Percentiles rank a stretch among this genome's conserved stretches.
Conservation (phyloP, 768 basidiomycete genomes). For the Mrakia gelida region DNA sequence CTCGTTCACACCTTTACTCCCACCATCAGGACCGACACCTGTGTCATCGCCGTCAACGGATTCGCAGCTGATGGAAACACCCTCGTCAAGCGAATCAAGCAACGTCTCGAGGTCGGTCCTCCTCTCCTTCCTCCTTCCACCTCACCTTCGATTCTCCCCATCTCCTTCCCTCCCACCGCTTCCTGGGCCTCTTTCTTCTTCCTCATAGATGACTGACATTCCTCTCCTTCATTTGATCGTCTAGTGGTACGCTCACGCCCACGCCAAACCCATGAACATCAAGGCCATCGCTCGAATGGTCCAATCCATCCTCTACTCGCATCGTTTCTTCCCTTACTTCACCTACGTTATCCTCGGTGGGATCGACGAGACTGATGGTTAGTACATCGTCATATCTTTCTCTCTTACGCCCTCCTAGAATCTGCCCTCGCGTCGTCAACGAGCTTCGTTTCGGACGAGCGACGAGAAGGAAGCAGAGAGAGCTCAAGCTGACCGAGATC, state of each 20-base stretch:
- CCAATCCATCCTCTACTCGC: slow-evolving; percentile 94
- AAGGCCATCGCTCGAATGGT: slow-evolving; percentile 95
- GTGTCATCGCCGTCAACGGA: slow-evolving; percentile 90
- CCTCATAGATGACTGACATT: no score
- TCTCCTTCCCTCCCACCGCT: neutral
- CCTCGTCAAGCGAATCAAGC: slow-evolving; percentile 94
- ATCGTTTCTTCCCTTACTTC: slow-evolving; percentile 90
- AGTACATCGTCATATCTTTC: slow-evolving; percentile 41
- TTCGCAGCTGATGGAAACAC: slow-evolving; percentile 96
- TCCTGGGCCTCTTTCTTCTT: no score
- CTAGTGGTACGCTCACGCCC: slow-evolving; percentile 96
- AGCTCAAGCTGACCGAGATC: neutral
- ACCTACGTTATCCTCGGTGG: slow-evolving; percentile 95
- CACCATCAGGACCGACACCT: slow-evolving; percentile 70
- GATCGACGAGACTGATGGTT: slow-evolving; percentile 85
- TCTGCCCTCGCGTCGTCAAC: neutral
- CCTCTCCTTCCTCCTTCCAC: neutral
- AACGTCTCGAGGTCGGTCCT: slow-evolving; percentile 78
- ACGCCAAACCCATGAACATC: slow-evolving; percentile 95
- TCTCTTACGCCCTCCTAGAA: neutral
- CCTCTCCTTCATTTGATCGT: neutral
- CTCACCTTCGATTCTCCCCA: no score
- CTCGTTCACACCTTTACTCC: no score
- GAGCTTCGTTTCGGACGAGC: neutral
- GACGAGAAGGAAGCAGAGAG: neutral